phyloP scores from a whole-genome alignment of 768 basidiomycete genomes.

The Termitomyces titanicus region DNA sequence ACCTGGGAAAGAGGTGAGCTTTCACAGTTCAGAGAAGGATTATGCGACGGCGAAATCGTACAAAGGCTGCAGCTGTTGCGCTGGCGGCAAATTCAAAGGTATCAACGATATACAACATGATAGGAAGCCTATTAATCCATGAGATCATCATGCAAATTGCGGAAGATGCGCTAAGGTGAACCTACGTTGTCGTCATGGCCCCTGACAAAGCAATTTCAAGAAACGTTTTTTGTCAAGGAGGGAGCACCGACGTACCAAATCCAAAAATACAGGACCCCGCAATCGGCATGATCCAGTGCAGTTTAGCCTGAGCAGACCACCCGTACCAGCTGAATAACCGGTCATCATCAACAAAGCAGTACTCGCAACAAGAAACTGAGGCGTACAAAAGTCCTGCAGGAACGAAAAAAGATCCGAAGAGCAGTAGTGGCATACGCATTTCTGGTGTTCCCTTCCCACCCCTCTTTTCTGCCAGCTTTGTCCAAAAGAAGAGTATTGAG shows the following conservation, averaged over 20 bases:
- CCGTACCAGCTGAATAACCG: conserved; percentile 63
- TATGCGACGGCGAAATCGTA: conserved; percentile 26
- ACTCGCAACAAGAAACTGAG: conserved; percentile 6
- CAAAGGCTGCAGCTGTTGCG: conserved; percentile 61
- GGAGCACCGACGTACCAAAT: conserved; percentile 34
- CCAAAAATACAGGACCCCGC: conserved; percentile 56
- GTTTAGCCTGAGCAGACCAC: conserved; percentile 64
- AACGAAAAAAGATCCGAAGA: conserved; percentile 65
- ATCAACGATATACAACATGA: conserved; percentile 68
- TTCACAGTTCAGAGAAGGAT: background rate
- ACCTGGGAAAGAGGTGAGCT: conserved; percentile 22
- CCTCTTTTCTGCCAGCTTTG: conserved; percentile 45
- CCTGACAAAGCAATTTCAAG: conserved; percentile 10
- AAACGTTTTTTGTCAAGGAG: background rate
- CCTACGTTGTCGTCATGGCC: conserved; percentile 62
- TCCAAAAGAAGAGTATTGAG: background rate
- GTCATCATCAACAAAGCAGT: background rate
- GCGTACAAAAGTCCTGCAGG: conserved; percentile 68
- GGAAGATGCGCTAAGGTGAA: background rate
- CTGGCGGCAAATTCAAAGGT: conserved; percentile 68
- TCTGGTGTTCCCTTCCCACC: conserved; percentile 70
- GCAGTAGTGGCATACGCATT: conserved; percentile 68
- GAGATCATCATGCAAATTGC: conserved; percentile 1
- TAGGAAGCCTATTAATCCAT: conserved; percentile 45
- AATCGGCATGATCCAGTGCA: conserved; percentile 80